Conservation (phyloP, 208 protist species). For the Willaertia magna region DNA sequence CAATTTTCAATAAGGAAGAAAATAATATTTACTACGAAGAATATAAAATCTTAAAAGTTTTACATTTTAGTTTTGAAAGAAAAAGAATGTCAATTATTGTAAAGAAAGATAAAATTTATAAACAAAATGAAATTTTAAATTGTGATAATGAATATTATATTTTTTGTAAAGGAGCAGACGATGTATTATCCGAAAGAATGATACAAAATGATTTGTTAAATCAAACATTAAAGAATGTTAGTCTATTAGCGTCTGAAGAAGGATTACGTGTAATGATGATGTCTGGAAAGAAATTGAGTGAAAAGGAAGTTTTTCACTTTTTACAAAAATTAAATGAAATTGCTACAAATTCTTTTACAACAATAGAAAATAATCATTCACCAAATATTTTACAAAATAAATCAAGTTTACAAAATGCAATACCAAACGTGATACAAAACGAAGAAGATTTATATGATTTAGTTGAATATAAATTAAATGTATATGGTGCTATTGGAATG, state of each 20-base stretch:
- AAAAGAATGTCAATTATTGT: conserved; percentile 74
- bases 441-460: background rate
- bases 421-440: background rate
- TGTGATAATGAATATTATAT: conserved; percentile 18
- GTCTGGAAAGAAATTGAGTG: background rate
- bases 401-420: background rate
- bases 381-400: background rate
- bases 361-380: background rate
- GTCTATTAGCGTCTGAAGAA: background rate
- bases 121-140: background rate
- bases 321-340: background rate
- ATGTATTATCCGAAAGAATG: conserved; percentile 32
- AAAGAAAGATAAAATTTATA: conserved; percentile 38
- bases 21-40: conserved; percentile 34
- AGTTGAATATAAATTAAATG: conserved; percentile 58
- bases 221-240: background rate
- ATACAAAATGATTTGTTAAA: background rate
- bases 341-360: no score
- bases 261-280: conserved; percentile 31
- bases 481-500: conserved; percentile 84
- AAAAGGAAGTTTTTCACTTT: background rate
- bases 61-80: conserved; percentile 57
- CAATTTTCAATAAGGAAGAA: background rate
- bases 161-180: conserved; percentile 64
- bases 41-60: conserved; percentile 61